Base-by-base conservation (phyloP, 495 filamentous ascomycete genomes). In the Cercophora newfieldiana region DNA sequence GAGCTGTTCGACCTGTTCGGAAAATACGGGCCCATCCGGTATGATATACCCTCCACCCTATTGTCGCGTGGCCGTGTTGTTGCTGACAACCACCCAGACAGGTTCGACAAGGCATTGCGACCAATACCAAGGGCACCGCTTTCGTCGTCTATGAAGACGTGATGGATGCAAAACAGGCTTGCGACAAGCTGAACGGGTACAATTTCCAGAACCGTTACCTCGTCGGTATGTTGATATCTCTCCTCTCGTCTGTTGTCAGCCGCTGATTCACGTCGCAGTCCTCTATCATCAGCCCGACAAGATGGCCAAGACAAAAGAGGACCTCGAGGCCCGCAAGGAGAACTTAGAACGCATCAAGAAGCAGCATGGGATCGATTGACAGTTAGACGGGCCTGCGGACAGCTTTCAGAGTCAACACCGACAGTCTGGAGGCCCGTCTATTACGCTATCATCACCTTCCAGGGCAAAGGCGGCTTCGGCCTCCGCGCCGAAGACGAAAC, bases 181-280 rank as follows among this genome's bases (percentile, higher is more conserved):
- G 96, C 83, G 95, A 99, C 85, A 97, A 97, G 84, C 84, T 99
- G 74, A 98, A 99, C 82, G 95, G 95, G 74, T 99, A 96, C 87
- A 99, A 99, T 82, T 99, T 99, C 79, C 96, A 98, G 82, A 96
- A 94, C 84, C 92, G 95, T 76, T 99, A 99, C 81, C 92, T 99
- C 72, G 96, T 99, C 75, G 94, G 94, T 97, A 89, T 53, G 92
- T 86, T 59, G 26, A 14, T 48, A 29, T 24, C n/a, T n/a, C n/a
- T n/a, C 19, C 7, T 37, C 12, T 18, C 29, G 6, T 25, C 8
- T 22, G 28, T 26, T 24, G 25, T 26, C 14, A 29, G 31, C 37
- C 26, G 25, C 64, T 66, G 51, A 68, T 49, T 67, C 63, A 57
- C 25, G 63, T 66, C 58, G 31, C 73, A 97, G 95, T 98, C 63